phyloP scores from a whole-genome alignment of 31 red algal genomes.

The Asparagopsis taxiformis region DNA sequence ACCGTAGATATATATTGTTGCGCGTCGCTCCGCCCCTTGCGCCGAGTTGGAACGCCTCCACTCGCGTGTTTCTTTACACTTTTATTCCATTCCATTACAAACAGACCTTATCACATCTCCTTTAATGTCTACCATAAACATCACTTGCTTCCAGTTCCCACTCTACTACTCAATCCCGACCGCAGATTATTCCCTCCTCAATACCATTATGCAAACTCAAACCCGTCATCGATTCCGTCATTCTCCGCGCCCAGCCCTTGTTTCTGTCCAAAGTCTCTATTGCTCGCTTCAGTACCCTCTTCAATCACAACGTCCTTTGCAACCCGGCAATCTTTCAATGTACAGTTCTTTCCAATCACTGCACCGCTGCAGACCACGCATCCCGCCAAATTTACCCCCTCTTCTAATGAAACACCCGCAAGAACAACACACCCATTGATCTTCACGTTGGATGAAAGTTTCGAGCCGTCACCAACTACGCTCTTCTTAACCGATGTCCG shows the following conservation, averaged over 20 bases:
- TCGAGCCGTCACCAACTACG: conserved; percentile 46
- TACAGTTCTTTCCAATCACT: conserved; percentile 27
- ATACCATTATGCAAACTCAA: conserved; percentile 18
- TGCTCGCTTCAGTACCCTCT: conserved; percentile 24
- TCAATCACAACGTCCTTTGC: conserved; percentile 33
- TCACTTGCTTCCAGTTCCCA: no score
- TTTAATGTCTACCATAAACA: no score
- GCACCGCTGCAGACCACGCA: conserved; percentile 58
- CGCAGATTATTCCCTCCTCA: no score
- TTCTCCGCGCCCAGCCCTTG: conserved; percentile 14
- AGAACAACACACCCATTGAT: conserved; percentile 71
- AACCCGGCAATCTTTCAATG: conserved; percentile 64
- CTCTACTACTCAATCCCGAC: no score
- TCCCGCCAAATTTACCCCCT: conserved; percentile 57
- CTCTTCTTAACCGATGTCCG: conserved; percentile 71
- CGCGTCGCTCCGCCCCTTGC: no score
- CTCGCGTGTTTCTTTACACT: no score
- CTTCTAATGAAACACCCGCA: conserved; percentile 47
- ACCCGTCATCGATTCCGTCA: conserved; percentile 6
- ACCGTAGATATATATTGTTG: no score
- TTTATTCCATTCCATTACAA: no score
- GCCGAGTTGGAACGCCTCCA: no score
- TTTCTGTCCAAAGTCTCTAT: conserved; percentile 15
- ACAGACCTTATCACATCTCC: no score
- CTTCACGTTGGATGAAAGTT: conserved; percentile 58